phyloP scores from a whole-genome alignment of 2,329 filamentous ascomycete genomes.

The Nakataea oryzae region DNA sequence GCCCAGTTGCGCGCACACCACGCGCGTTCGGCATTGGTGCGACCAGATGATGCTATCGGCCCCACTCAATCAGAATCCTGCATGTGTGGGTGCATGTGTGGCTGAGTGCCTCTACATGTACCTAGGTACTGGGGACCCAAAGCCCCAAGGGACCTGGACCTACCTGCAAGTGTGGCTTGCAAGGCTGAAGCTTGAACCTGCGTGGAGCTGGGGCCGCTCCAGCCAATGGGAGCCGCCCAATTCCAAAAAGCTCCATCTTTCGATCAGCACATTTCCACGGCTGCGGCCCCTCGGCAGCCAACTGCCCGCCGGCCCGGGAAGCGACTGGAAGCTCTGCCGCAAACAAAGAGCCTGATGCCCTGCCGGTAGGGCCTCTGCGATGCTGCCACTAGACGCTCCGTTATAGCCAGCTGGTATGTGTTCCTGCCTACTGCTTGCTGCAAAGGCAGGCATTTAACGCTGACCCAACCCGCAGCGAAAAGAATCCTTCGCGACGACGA shows the following conservation, averaged over 20 bases:
- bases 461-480: not conserved
- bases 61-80: not conserved
- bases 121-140: too few relatives aligned
- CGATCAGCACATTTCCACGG: not conserved
- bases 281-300: not conserved
- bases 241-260: not conserved
- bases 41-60: not conserved
- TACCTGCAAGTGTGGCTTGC: too few relatives aligned
- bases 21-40: not conserved
- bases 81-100: not conserved
- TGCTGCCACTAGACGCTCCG: not conserved
- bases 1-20: too few relatives aligned
- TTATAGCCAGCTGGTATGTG: not conserved
- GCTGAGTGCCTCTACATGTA: too few relatives aligned
- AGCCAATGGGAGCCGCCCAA: not conserved
- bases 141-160: too few relatives aligned
- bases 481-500: not conserved
- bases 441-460: not conserved
- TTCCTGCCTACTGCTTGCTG: not conserved
- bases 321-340: not conserved
- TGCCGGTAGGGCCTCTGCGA: not conserved
- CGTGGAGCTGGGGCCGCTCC: not conserved
- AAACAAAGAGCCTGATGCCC: not conserved
- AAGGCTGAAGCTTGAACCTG: not conserved
- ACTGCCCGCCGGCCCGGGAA: not conserved